A percentile compares a stretch with the other conserved stretches of the same genome.
Conservation (phyloP, 805 yeast species). For the Soucietia sequanensis region DNA sequence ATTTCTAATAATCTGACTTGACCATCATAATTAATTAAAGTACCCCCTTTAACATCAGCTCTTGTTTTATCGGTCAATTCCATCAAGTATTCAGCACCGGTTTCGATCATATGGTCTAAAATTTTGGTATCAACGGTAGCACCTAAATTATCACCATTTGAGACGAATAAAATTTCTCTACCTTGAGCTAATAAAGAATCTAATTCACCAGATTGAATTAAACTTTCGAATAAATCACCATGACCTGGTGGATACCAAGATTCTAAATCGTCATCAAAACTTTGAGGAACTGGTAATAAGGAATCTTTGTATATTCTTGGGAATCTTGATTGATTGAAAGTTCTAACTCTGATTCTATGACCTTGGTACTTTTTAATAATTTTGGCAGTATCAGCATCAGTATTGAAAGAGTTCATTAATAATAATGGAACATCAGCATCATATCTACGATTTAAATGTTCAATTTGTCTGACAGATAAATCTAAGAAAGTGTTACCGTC, state of each 20-base stretch:
- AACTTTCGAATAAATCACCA: conserved; percentile 93
- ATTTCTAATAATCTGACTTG: conserved; percentile 92
- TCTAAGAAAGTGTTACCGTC: conserved; percentile 98
- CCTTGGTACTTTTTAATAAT: conserved; percentile 96
- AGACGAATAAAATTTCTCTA: conserved; percentile 90
- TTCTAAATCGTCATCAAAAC: conserved; percentile 69
- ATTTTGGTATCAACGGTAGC: conserved; percentile 95
- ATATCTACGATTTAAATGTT: conserved; percentile 84
- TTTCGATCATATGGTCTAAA: conserved; percentile 87
- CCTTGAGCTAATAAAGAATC: conserved; percentile 89
- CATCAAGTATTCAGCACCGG: conserved; percentile 94
- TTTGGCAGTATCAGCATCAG: conserved; percentile 92
- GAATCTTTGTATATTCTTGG: conserved; percentile 96
- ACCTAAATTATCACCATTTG: conserved; percentile 98
- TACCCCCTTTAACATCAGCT: conserved; percentile 99
- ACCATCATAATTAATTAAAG: conserved; percentile 93
- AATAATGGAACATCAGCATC: conserved; percentile 93
- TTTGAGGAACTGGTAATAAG: conserved; percentile 88
- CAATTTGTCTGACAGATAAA: conserved; percentile 94
- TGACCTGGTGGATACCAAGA: conserved; percentile 99
- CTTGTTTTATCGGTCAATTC: conserved; percentile 98
- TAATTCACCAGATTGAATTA: conserved; percentile 86
- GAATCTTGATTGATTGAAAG: conserved; percentile 97
- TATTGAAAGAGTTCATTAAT: conserved; percentile 98
- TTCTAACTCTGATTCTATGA: conserved; percentile 90